These are phyloP conservation scores for Kuraishia floccosa DNA, from an alignment of 805 yeast species.

Conservation along the genomic window DNA sequence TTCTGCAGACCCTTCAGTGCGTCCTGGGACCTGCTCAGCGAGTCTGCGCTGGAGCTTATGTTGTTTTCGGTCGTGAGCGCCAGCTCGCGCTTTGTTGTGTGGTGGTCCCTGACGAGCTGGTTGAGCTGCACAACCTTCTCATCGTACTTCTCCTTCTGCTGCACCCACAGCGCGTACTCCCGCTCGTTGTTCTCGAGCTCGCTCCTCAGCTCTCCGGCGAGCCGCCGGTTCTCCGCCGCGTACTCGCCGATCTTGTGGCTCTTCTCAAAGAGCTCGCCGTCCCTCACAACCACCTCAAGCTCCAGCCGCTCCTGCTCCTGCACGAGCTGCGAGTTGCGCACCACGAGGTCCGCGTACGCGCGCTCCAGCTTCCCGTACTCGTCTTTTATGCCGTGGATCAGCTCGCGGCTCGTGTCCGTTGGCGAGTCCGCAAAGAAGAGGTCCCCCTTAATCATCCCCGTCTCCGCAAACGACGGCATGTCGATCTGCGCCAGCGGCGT, in stretches of 20 bases:
- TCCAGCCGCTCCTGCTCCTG: conserved; percentile 24
- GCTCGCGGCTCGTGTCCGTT: no score
- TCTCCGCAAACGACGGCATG: no score
- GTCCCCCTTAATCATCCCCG: no score
- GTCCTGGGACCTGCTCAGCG: conserved; percentile 1
- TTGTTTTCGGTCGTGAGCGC: neutral
- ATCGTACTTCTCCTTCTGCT: conserved; percentile 14
- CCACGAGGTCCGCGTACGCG: conserved; percentile 15
- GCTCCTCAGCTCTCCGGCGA: conserved; percentile 11
- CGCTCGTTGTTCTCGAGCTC: conserved; percentile 19
- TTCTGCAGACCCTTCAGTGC: conserved; percentile 14
- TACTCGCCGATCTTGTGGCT: conserved; percentile 15
- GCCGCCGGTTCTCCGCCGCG: conserved; percentile 12
- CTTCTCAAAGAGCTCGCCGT: conserved; percentile 12
- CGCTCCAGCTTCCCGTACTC: conserved; percentile 16
- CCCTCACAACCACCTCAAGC: conserved; percentile 17
- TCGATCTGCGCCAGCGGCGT: no score
- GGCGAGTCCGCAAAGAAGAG: no score
- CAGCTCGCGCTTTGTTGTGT: no score
- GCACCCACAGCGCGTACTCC: conserved; percentile 17
- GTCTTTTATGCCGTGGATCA: no score
- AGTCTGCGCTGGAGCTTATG: neutral
- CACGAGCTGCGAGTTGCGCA: conserved; percentile 15
- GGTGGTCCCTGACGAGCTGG: neutral
- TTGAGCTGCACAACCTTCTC: conserved; percentile 12